These are phyloP conservation scores for Trametopsis cervina DNA, from an alignment of 768 basidiomycete species.

Conservation along the genomic window DNA sequence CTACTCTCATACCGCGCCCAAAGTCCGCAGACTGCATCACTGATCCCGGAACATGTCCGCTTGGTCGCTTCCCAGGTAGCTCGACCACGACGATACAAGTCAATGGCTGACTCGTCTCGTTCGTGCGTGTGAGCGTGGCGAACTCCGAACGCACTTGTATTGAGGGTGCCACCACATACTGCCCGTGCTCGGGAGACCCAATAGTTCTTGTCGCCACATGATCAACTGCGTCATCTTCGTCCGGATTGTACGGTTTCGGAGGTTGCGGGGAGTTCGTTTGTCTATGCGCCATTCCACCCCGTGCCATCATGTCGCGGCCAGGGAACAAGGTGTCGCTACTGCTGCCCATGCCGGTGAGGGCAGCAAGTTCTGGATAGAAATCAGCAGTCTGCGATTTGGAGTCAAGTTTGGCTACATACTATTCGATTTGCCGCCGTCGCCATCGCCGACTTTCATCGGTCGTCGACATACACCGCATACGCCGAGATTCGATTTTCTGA, in stretches of 20 bases:
- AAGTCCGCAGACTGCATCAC: conserved; percentile 19
- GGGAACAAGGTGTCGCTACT: conserved; percentile 54
- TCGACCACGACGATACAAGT: conserved; percentile 95
- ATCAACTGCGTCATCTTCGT: conserved; percentile 83
- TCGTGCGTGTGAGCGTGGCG: conserved; percentile 66
- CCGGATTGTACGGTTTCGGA: conserved; percentile 53
- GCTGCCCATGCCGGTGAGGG: conserved; percentile 84
- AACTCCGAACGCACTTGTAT: conserved; percentile 95
- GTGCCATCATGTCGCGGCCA: conserved; percentile 55
- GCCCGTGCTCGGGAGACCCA: conserved; percentile 32
- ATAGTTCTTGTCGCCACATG: conserved; percentile 2
- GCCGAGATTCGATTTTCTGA: conserved; percentile 64
- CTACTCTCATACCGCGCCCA: conserved; percentile 3
- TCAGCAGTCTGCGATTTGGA: conserved; percentile 9
- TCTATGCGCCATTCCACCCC: conserved; percentile 18
- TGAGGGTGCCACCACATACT: conserved; percentile 83
- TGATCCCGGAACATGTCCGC: conserved; percentile 21
- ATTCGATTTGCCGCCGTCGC: conserved; percentile 80
- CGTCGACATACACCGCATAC: conserved; percentile 96
- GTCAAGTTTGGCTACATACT: conserved; percentile 42
- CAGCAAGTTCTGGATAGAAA: conserved; percentile 71
- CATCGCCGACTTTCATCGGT: conserved; percentile 93
- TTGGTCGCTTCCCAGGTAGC: conserved; percentile 69
- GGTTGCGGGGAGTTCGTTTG: conserved; percentile 13
- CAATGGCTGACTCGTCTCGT: conserved; percentile 69